Base-by-base conservation (phyloP, 2,329 filamentous ascomycete genomes). In the Cercospora sp. region DNA sequence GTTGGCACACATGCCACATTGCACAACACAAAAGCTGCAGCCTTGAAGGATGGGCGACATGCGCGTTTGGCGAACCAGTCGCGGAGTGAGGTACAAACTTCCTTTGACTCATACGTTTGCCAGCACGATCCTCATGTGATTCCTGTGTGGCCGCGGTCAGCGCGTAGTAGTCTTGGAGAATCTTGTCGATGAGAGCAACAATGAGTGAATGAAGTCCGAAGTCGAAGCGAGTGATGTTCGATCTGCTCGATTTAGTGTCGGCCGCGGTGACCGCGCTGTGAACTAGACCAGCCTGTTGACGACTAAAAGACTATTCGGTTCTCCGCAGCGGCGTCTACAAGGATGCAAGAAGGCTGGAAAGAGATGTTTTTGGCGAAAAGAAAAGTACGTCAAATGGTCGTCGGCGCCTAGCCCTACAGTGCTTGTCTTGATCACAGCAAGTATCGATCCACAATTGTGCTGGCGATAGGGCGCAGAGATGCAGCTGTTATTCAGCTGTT, bases 201-300 rank as follows among this genome's bases (percentile, higher is more conserved):
- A 21, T 34, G 55, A 59, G n/a, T 37, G n/a, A n/a, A n/a, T 57
- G 30, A 18, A 37, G 18, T 37, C 55, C 55, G 55, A 59, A 59
- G 30, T 37, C 9, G 30, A 37, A 34, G 55, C 55, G 30, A 37
- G 30, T 28, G 55, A 24, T 34, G 28, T 18, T 59, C 55, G 55
- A 59, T 59, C 28, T 28, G 16, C 55, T 34, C 55, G 32, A 59
- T 37, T 59, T 59, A 59, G 55, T 34, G 55, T 37, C 24, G 37
- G 24, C 49, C 49, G 24, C 49, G 49, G 24, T 28, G 49, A 13
- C 21, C 24, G 49, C 49, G 12, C 21, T 28, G 16, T 55, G 5
- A 12, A 30, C 49, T 55, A 28, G 49, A 55, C 49, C 24, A 26
- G 13, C 24, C 49, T 28, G 16, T 28, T 9, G 12, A 9, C 24